Evolutionary conservation across 2,329 filamentous ascomycete genomes (phyloP).

Genomic region (Xylaria multiplex): DNA sequence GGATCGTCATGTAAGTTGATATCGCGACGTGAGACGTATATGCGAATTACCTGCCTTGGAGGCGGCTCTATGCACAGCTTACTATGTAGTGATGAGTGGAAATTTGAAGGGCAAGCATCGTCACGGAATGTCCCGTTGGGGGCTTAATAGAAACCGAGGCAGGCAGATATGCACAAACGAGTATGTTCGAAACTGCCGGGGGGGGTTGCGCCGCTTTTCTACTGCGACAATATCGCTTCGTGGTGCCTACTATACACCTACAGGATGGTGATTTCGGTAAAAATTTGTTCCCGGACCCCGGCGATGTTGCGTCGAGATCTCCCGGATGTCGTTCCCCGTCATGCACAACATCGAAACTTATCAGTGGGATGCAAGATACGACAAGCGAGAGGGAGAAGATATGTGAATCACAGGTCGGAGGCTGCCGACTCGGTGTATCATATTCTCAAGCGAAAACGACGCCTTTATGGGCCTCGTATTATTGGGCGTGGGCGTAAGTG

Average conservation of each 20-base stretch:
- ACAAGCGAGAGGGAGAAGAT: slow-evolving; percentile 7
- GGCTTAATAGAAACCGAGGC: slow-evolving; percentile 13
- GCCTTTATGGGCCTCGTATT: not conserved
- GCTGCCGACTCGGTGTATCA: slow-evolving; percentile 15
- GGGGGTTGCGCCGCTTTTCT: slow-evolving; percentile 11
- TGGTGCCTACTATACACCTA: not conserved
- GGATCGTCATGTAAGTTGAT: slow-evolving; percentile 10
- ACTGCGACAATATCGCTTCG: slow-evolving; percentile 22
- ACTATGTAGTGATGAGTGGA: not conserved
- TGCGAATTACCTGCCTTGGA: slow-evolving; percentile 14
- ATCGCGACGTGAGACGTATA: slow-evolving; percentile 7
- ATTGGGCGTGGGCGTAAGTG: slow-evolving; percentile 13
- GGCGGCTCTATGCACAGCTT: slow-evolving; percentile 14
- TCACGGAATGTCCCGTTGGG: slow-evolving; percentile 26
- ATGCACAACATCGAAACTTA: slow-evolving; percentile 25
- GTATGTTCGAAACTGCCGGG: slow-evolving; percentile 24
- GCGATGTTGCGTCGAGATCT: slow-evolving; percentile 32
- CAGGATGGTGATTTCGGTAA: slow-evolving; percentile 9
- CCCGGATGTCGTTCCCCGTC: slow-evolving; percentile 34
- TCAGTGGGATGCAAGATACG: slow-evolving; percentile 28
- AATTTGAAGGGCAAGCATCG: not conserved
- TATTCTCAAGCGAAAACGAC: slow-evolving; percentile 11
- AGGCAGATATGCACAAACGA: slow-evolving; percentile 24
- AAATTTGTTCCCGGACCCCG: slow-evolving; percentile 7
- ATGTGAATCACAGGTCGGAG: not conserved